Evolutionary conservation across 2,329 filamentous ascomycete genomes (phyloP).

Genomic region (Botrytis porri): DNA sequence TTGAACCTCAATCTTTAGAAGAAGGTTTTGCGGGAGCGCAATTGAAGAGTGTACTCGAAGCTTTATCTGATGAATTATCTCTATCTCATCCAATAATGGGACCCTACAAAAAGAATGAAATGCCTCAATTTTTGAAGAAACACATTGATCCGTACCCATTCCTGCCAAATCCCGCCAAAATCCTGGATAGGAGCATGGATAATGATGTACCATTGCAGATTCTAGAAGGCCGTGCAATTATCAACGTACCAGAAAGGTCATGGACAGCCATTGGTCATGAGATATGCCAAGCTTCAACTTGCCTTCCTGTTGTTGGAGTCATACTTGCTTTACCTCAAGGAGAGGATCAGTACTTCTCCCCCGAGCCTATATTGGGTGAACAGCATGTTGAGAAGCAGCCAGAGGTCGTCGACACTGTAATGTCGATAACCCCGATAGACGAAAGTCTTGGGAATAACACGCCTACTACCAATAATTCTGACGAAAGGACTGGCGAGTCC

Average conservation of each 20-base stretch:
- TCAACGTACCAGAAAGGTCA: conserved; percentile 29
- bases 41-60: conserved; percentile 52
- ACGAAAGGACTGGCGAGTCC: conserved; percentile 26
- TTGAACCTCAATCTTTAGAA: conserved; percentile 60
- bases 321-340: conserved; percentile 28
- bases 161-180: conserved; percentile 51
- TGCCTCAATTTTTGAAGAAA: conserved; percentile 51
- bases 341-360: conserved; percentile 20
- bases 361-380: neutral
- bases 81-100: conserved; percentile 59
- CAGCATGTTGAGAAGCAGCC: conserved; percentile 27
- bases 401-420: conserved; percentile 32
- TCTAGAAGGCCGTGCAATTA: conserved; percentile 19
- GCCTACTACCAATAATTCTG: conserved; percentile 24
- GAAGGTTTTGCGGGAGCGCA: conserved; percentile 63
- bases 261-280: conserved; percentile 35
- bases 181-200: conserved; percentile 1
- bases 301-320: conserved; percentile 26
- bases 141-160: conserved; percentile 62
- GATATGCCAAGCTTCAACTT: conserved; percentile 27
- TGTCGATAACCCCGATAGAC: conserved; percentile 28
- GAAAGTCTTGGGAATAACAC: conserved; percentile 25
- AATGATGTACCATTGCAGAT: conserved; percentile 20
- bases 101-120: conserved; percentile 52
- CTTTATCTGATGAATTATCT: conserved; percentile 54